Evolutionary conservation across 129 eudicot genomes (phyloP), one percentile per base, ranked within the genome.

Genomic region (Flaveria sonorensis): DNA sequence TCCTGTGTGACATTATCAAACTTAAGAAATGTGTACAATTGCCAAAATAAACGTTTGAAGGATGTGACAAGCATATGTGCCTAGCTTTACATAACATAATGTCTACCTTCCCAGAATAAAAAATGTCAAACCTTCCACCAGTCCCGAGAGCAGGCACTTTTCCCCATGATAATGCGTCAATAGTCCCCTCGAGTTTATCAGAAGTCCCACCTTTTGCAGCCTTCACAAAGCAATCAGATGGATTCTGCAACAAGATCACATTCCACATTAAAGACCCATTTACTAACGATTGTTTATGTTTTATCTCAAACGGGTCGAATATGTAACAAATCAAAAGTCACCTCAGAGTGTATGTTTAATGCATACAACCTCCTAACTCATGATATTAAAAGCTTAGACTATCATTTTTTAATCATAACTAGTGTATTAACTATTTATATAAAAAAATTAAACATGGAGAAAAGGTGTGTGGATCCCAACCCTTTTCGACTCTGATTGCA

Each of bases 101-200:
- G 67, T 30, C 11, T 83, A 94, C 98, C 98, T 94, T 85, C 52
- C 92, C 83, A 12, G 86, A 81, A 62, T 84, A 89, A 20, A 91
- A n/a, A 21, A 94, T 79, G 14, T 94, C 98, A 26, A 94, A 94
- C 26, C 67, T 77, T 52, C 78, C 84, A 77, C 97, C 97, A 12
- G 98, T 91, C 65, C 98, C 98, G 2, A 94, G 71, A 19, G 92
- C 78, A 0, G 98, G 98, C 70, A 85, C 77, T 60, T 87, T 87
- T 62, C 98, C 98, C 98, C 98, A 94, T 3, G 96, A 74, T 72
- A 94, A 81, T 1, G 97, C 87, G 63, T 94, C 98, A 2, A 94
- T 55, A 51, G 84, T 84, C 15, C 98, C 98, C 84, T 91, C 89
- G 19, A 94, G 96, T 72, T 81, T 74, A 77, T 94, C 98, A 1